These are phyloP conservation scores for Chrysanthemum seticuspe DNA, from an alignment of 129 eudicot species.

Conservation along the genomic window DNA sequence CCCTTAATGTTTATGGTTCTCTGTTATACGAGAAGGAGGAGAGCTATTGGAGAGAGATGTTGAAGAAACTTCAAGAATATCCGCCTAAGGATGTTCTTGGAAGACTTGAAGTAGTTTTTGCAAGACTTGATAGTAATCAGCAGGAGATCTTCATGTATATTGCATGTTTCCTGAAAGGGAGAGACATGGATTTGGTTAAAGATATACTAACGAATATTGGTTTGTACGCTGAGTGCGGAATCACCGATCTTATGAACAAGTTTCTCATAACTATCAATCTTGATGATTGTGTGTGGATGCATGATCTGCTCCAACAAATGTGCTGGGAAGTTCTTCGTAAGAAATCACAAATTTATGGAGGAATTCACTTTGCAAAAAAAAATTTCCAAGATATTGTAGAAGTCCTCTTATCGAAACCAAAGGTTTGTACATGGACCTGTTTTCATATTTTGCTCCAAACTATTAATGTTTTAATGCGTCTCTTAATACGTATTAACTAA, in stretches of 20 bases:
- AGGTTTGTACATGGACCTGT: too few species aligned
- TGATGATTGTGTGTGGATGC: slow-evolving; percentile 8
- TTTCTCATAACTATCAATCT: slow-evolving; percentile 6
- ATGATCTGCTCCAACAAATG: slow-evolving; percentile 11
- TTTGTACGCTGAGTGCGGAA: neutral
- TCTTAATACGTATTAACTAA: too few species aligned
- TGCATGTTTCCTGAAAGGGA: slow-evolving; percentile 32
- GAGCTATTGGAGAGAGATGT: neutral
- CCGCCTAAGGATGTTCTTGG: neutral
- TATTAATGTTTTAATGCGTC: too few species aligned
- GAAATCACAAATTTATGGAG: neutral
- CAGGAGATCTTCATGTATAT: slow-evolving; percentile 26
- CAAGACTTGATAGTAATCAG: slow-evolving; percentile 4
- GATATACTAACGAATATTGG: slow-evolving; percentile 9
- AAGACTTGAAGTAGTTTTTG: slow-evolving; percentile 19
- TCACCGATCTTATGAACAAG: neutral
- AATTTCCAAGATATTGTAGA: neutral
- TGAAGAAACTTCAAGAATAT: neutral
- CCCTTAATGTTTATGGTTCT: slow-evolving; percentile 30
- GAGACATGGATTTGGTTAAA: neutral
- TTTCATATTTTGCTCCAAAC: too few species aligned
- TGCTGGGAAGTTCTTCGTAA: slow-evolving; percentile 3
- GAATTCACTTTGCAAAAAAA: slow-evolving; percentile 2
- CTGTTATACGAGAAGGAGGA: neutral
- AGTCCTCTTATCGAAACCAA: neutral